Percentiles rank a stretch among this genome's conserved stretches.
Conservation (phyloP, 257 asterid species). For the Solanum virginianum region DNA sequence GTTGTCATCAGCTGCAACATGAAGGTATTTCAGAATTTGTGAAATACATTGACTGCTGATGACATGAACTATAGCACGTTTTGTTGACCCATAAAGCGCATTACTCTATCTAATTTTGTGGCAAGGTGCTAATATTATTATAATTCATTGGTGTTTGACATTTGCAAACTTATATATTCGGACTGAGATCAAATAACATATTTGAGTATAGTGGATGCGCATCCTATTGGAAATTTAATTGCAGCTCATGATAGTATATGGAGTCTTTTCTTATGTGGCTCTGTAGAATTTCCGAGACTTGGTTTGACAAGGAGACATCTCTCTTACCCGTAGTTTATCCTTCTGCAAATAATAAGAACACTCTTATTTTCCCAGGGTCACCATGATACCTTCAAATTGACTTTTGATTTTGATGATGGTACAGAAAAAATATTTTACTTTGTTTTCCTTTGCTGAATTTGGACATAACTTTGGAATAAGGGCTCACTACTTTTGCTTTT, state of each 20-base stretch:
- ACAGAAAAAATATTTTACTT: not conserved
- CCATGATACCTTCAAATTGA: not conserved
- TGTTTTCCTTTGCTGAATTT: not conserved
- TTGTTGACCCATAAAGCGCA: not conserved
- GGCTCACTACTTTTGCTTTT: not conserved
- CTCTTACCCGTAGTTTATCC: not conserved
- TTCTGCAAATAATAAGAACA: not conserved
- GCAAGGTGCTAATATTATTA: not conserved
- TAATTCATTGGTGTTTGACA: not conserved
- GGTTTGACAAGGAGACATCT: not conserved
- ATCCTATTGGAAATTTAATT: not conserved
- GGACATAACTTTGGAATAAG: not conserved
- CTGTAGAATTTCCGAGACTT: not conserved
- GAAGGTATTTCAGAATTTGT: slow-evolving; percentile 30
- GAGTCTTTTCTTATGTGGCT: not conserved
- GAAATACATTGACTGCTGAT: not conserved
- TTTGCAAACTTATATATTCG: not conserved
- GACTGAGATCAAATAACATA: not conserved
- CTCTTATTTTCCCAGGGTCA: not conserved
- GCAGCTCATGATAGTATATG: not conserved
- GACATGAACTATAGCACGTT: not conserved
- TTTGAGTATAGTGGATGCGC: not conserved
- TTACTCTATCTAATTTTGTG: not conserved
- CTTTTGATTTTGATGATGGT: not conserved
- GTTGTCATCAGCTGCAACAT: slow-evolving; percentile 93